These are phyloP conservation scores for Penicillium simplicissimum DNA, from an alignment of 495 filamentous ascomycete species.

Conservation along the genomic window DNA sequence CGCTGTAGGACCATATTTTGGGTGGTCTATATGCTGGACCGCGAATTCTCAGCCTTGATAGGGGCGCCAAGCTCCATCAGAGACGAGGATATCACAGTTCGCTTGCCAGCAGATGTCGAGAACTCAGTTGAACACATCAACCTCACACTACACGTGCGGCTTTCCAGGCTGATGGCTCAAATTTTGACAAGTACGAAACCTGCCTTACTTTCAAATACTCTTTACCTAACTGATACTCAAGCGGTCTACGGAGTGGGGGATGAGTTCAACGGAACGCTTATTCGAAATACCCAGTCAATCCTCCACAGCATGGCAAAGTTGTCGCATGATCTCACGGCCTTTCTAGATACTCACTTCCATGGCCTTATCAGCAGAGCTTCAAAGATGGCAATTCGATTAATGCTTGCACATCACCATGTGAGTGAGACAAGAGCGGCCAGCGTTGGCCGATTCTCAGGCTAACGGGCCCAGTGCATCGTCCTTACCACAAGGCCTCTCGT, in stretches of 20 bases:
- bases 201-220: background rate
- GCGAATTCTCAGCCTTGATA: slow-evolving; percentile 39
- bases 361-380: slow-evolving; percentile 33
- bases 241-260: slow-evolving; percentile 35
- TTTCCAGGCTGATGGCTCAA: slow-evolving; percentile 31
- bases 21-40: slow-evolving; percentile 43
- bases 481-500: slow-evolving; percentile 35
- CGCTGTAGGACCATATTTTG: slow-evolving; percentile 41
- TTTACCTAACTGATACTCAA: slow-evolving; percentile 5
- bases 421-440: background rate
- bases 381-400: slow-evolving; percentile 33
- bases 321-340: slow-evolving; percentile 29
- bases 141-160: slow-evolving; percentile 33
- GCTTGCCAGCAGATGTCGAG: slow-evolving; percentile 30
- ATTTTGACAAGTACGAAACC: slow-evolving; percentile 30
- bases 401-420: slow-evolving; percentile 37
- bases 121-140: slow-evolving; percentile 30
- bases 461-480: slow-evolving; percentile 29
- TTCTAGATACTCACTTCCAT: slow-evolving; percentile 32
- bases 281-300: slow-evolving; percentile 34
- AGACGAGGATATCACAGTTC: slow-evolving; percentile 43
- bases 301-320: slow-evolving; percentile 31
- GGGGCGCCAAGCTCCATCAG: slow-evolving; percentile 38
- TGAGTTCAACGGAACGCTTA: slow-evolving; percentile 27
- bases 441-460: background rate